Evolutionary conservation across 805 yeast species (phyloP).

Genomic region (Sugiyamaella smithiae): DNA sequence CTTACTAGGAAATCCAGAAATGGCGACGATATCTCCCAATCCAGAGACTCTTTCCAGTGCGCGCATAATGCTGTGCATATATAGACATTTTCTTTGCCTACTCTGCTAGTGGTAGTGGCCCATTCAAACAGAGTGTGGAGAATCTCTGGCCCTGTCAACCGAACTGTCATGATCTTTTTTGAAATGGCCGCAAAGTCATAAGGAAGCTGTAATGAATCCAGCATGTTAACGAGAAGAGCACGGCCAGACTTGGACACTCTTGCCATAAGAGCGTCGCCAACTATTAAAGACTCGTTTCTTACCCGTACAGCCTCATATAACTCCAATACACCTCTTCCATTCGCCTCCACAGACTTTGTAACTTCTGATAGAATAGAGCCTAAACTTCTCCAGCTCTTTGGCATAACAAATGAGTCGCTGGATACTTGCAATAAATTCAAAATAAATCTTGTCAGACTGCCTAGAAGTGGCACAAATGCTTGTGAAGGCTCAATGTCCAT

Average conservation of each 20-base stretch:
- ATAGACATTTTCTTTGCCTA: slow-evolving; percentile 23
- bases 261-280: slow-evolving; percentile 23
- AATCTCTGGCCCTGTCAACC: slow-evolving; percentile 18
- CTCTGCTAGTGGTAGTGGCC: slow-evolving; percentile 26
- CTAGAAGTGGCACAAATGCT: slow-evolving; percentile 27
- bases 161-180: slow-evolving; percentile 12
- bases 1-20: slow-evolving; percentile 27
- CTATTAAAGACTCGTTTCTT: slow-evolving; percentile 26
- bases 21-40: slow-evolving; percentile 27
- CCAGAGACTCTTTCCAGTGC: slow-evolving; percentile 18
- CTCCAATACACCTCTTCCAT: slow-evolving; percentile 14
- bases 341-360: slow-evolving; percentile 13
- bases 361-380: slow-evolving; percentile 30
- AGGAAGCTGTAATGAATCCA: slow-evolving; percentile 33
- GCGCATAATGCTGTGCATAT: slow-evolving; percentile 23
- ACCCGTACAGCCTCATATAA: slow-evolving; percentile 20
- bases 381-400: slow-evolving; percentile 30
- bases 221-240: slow-evolving; percentile 24
- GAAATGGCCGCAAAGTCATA: slow-evolving; percentile 23
- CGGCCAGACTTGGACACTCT: slow-evolving; percentile 21
- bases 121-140: slow-evolving; percentile 28
- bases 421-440: slow-evolving; percentile 23
- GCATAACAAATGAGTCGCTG: slow-evolving; percentile 34
- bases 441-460: slow-evolving; percentile 20
- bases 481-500: slow-evolving; percentile 19